These are phyloP conservation scores for Trichoderma sp. DNA, from an alignment of 2,329 filamentous ascomycete species.

Conservation along the genomic window DNA sequence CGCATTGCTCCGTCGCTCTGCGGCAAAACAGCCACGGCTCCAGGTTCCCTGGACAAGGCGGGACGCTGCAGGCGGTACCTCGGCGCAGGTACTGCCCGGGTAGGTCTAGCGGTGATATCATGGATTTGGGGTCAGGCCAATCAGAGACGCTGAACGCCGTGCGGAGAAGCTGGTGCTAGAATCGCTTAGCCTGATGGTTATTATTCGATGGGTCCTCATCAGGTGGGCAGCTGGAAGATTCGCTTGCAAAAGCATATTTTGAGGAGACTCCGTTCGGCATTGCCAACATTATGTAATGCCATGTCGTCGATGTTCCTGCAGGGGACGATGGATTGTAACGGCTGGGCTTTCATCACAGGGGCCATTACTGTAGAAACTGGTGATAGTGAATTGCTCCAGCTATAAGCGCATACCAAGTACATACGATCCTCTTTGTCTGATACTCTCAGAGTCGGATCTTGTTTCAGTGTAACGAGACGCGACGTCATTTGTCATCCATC, in stretches of 20 bases:
- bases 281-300: too few species aligned
- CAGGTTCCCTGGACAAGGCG: conserved; percentile 12
- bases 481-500: conserved; percentile 24
- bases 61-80: neutral
- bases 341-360: too few species aligned
- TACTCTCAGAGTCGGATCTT: neutral
- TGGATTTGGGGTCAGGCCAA: conserved; percentile 12
- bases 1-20: neutral
- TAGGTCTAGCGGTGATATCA: conserved; percentile 10
- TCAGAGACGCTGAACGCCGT: neutral
- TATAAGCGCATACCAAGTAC: too few species aligned
- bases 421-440: too few species aligned
- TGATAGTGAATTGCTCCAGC: too few species aligned
- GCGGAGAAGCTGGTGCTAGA: conserved; percentile 19
- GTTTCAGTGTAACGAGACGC: conserved; percentile 16
- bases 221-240: too few species aligned
- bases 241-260: too few species aligned
- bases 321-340: too few species aligned
- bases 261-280: too few species aligned
- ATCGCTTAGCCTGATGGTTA: neutral
- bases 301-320: too few species aligned
- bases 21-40: conserved; percentile 3
- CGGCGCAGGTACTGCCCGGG: neutral
- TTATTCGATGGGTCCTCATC: too few species aligned
- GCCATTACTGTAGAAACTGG: too few species aligned